Conservation (phyloP, 2,329 filamentous ascomycete species). For the Delphinella strobiligena region DNA sequence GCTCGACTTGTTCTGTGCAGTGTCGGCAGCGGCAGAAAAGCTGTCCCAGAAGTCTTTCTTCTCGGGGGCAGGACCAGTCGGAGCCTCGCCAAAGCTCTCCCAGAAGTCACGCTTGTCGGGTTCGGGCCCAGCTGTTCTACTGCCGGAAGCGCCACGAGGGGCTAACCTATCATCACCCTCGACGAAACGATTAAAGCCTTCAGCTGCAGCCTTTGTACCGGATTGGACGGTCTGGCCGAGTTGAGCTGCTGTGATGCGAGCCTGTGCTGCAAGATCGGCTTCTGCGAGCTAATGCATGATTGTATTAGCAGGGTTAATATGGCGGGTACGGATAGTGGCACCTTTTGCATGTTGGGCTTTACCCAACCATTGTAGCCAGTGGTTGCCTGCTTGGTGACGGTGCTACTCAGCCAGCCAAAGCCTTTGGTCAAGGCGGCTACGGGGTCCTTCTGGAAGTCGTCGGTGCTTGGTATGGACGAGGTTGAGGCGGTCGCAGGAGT, state of each 20-base stretch:
- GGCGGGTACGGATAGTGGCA: constrained; percentile 6
- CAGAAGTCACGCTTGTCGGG: constrained; percentile 73
- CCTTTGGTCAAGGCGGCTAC: constrained; percentile 80
- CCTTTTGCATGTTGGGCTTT: constrained; percentile 82
- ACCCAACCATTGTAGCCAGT: constrained; percentile 84
- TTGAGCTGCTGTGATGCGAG: constrained; percentile 43
- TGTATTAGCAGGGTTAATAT: constrained; percentile 19
- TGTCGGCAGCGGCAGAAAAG: constrained; percentile 26
- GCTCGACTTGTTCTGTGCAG: constrained; percentile 27
- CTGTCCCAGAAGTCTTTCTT: constrained; percentile 45
- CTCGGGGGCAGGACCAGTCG: constrained; percentile 33
- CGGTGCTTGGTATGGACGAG: constrained; percentile 49
- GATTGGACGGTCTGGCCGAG: constrained; percentile 50
- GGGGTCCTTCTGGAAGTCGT: constrained; percentile 85
- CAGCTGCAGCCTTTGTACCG: constrained; percentile 62
- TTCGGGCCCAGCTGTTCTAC: too few relatives aligned
- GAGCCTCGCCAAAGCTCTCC: constrained; percentile 73
- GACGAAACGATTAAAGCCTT: constrained; percentile 75
- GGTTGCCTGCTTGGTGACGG: constrained; percentile 82
- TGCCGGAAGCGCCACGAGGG: constrained; percentile 30
- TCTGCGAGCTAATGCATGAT: constrained; percentile 59
- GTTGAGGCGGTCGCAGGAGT: constrained; percentile 34
- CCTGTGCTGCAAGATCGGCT: constrained; percentile 43
- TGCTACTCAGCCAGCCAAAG: constrained; percentile 85
- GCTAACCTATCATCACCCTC: constrained; percentile 48